These are phyloP conservation scores for Hemisphaericaspora nanyangensis DNA, from an alignment of 805 yeast genomes.

Conservation along the genomic window DNA sequence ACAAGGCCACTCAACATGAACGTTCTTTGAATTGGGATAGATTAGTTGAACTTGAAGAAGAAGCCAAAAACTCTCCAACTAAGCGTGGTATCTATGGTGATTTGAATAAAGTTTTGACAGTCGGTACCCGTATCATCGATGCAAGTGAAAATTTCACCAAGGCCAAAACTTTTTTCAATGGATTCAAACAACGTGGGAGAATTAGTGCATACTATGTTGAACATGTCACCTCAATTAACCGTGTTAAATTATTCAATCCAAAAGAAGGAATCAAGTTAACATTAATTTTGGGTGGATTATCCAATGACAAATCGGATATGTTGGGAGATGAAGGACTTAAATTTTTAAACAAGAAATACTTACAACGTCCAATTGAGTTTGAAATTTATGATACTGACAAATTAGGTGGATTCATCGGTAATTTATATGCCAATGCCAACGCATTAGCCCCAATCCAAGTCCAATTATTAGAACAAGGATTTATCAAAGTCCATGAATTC, in stretches of 20 bases:
- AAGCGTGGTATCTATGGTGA: constrained; percentile 61
- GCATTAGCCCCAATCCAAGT: constrained; percentile 52
- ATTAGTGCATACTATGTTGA: constrained; percentile 68
- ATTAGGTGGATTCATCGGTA: constrained; percentile 78
- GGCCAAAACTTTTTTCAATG: constrained; percentile 70
- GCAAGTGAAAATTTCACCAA: constrained; percentile 72
- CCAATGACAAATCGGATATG: constrained; percentile 36
- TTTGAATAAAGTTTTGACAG: constrained; percentile 45
- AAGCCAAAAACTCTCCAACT: constrained; percentile 43
- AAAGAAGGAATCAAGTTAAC: constrained; percentile 67
- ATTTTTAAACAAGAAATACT: constrained; percentile 48
- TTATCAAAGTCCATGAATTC: constrained; percentile 59
- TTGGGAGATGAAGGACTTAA: constrained; percentile 48
- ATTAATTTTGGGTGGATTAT: constrained; percentile 72
- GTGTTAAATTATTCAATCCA: constrained; percentile 65
- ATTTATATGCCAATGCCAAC: constrained; percentile 50
- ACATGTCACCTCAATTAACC: constrained; percentile 60
- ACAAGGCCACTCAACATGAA: constrained; percentile 63
- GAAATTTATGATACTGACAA: constrained; percentile 69
- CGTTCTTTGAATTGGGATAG: constrained; percentile 76
- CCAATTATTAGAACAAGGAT: constrained; percentile 57
- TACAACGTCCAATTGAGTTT: constrained; percentile 72
- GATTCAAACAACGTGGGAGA: constrained; percentile 61
- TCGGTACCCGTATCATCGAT: constrained; percentile 62
- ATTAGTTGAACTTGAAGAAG: constrained; percentile 63